Base-by-base conservation (phyloP, 441 rosid species). In the Pelargonium myrrhifolium region DNA sequence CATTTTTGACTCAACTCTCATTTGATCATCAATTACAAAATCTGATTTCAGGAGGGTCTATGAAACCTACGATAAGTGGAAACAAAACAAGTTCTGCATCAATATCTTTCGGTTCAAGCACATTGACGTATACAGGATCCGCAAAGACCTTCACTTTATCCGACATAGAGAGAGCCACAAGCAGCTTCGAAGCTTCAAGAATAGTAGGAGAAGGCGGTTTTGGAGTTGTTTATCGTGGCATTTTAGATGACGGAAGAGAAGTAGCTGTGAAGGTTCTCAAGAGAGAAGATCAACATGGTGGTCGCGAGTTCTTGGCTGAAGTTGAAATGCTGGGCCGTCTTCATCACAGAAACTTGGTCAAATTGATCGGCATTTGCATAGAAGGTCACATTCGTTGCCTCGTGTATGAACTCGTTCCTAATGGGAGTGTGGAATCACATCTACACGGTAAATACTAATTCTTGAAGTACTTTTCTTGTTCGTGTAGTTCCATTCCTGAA, bases 251-350 rank as follows among this genome's bases (percentile, higher is more conserved):
- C 39, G 92, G 90, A 68, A 93, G 86, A 40, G 76, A 87, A 70
- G 95, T 88, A 40, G 98, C 96, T 1, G 97, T 93, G 68, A 93
- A 93, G 78, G 90, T 91, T 22, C 75, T 93, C 73, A 93, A 93
- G 83, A 86, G 98, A 79, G 96, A 89, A 68, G 96, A 90, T 82
- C 96, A 84, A 37, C 98, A 90, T 74, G 96, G 97, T 26, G 78
- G 89, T 71, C 81, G 96, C 58, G 97, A 90, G 81, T 93, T 93
- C 83, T 79, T 90, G 80, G 96, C 98, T 3, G 97, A 93, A 79
- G 89, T 90, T 3, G 98, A 93, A 82, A 93, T 93, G 96, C 92
- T 93, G 68, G 91, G 98, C 69, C 98, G 97, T 64, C 87, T 93
- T 75, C 98, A 93, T 79, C 98, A 93, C 68, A 81, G 98, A 77